Conservation (phyloP, 2,329 filamentous ascomycete species). For the Aspergillus fischeri region DNA sequence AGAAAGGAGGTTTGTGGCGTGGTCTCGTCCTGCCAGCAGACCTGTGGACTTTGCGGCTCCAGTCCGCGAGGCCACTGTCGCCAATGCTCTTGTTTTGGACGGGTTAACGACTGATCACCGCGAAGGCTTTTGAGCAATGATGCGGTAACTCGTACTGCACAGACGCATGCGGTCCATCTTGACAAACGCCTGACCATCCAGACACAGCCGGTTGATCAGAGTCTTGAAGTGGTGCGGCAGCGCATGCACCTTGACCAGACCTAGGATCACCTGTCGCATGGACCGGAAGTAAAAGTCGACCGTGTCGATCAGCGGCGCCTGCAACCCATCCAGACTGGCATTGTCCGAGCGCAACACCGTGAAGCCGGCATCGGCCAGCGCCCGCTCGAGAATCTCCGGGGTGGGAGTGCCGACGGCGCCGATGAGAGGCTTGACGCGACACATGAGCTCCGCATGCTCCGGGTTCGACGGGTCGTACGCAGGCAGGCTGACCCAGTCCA, state of each 20-base stretch:
- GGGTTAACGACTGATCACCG: slow-evolving; percentile 1
- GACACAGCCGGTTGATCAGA: slow-evolving; percentile 50
- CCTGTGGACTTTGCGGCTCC: neutral
- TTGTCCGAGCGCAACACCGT: slow-evolving; percentile 48
- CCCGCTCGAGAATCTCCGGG: slow-evolving; percentile 44
- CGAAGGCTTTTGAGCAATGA: slow-evolving; percentile 48
- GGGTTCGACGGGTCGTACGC: slow-evolving; percentile 46
- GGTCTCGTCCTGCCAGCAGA: slow-evolving; percentile 3
- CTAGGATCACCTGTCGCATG: slow-evolving; percentile 47
- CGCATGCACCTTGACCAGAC: slow-evolving; percentile 44
- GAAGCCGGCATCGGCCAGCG: slow-evolving; percentile 47
- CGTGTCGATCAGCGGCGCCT: slow-evolving; percentile 52
- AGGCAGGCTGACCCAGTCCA: slow-evolving; percentile 53
- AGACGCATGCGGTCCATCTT: slow-evolving; percentile 54
- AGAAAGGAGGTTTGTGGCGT: neutral
- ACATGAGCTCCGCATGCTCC: slow-evolving; percentile 50
- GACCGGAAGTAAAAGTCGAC: slow-evolving; percentile 54
- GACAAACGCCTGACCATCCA: slow-evolving; percentile 53
- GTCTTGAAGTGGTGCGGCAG: slow-evolving; percentile 52
- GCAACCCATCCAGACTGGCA: slow-evolving; percentile 49
- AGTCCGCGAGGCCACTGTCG: neutral
- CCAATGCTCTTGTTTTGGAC: too few relatives aligned
- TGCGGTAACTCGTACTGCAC: slow-evolving; percentile 50
- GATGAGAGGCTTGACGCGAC: slow-evolving; percentile 53
- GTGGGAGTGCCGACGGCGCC: slow-evolving; percentile 54